Evolutionary conservation across 2,329 filamentous ascomycete genomes (phyloP).

Genomic region (Alternaria incomplexa): DNA sequence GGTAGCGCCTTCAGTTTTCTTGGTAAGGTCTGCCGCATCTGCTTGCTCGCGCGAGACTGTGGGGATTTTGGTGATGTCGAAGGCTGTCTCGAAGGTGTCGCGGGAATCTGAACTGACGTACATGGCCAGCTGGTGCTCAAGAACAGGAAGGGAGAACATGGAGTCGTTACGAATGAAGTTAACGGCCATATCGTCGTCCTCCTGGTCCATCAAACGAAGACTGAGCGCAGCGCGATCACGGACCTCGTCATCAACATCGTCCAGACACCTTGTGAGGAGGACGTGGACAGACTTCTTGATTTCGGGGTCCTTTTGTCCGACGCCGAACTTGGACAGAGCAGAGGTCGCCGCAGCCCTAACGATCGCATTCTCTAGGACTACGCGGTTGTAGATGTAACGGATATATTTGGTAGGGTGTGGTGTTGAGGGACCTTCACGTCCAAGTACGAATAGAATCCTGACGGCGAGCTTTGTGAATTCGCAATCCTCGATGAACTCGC

Average conservation of each 20-base stretch:
- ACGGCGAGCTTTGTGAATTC: slow-evolving; percentile 98
- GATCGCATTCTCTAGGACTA: slow-evolving; percentile 95
- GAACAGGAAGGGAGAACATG: slow-evolving; percentile 92
- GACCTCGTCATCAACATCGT: slow-evolving; percentile 97
- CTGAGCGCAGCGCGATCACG: slow-evolving; percentile 94
- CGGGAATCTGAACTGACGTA: slow-evolving; percentile 95
- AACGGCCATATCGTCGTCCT: slow-evolving; percentile 79
- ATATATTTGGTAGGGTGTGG: slow-evolving; percentile 98
- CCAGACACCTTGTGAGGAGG: slow-evolving; percentile 87
- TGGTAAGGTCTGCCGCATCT: slow-evolving; percentile 92
- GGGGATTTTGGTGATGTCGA: slow-evolving; percentile 89
- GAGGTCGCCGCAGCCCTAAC: slow-evolving; percentile 95
- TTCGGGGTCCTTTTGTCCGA: slow-evolving; percentile 91
- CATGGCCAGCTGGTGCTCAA: slow-evolving; percentile 96
- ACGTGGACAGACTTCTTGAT: slow-evolving; percentile 96
- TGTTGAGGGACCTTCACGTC: slow-evolving; percentile 92
- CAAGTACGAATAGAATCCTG: slow-evolving; percentile 90
- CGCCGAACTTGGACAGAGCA: slow-evolving; percentile 94
- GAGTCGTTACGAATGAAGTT: slow-evolving; percentile 96
- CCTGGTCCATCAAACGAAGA: slow-evolving; percentile 87
- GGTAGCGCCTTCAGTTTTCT: slow-evolving; percentile 92
- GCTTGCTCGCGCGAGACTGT: slow-evolving; percentile 95
- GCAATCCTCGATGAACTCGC: slow-evolving; percentile 99
- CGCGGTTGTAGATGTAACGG: slow-evolving; percentile 98
- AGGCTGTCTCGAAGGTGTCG: slow-evolving; percentile 80